Conservation (phyloP, 148 eudicot species). For the Talinum fruticosum region DNA sequence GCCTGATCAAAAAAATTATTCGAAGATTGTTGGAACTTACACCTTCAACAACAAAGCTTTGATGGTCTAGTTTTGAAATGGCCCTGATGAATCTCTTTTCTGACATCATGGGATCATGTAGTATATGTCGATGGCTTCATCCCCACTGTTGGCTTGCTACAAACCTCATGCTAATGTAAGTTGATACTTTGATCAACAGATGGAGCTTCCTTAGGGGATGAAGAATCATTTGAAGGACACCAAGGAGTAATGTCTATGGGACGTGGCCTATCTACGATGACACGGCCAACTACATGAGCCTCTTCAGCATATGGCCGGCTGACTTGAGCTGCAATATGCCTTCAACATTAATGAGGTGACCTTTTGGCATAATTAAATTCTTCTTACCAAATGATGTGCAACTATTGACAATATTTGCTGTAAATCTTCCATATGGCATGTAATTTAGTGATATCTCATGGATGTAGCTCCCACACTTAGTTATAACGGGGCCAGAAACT, state of each 20-base stretch:
- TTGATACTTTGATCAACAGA: conserved; percentile 11
- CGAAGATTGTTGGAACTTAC: background rate
- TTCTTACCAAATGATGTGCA: background rate
- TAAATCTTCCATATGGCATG: background rate
- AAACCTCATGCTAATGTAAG: background rate
- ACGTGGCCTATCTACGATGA: conserved; percentile 83
- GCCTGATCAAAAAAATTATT: no score
- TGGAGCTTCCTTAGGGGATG: conserved; percentile 40
- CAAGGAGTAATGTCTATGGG: conserved; percentile 59
- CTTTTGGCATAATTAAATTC: conserved; percentile 5
- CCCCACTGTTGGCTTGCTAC: background rate
- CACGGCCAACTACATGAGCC: conserved; percentile 68
- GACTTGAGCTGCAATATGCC: background rate
- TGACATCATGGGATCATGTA: no score
- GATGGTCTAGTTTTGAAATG: background rate
- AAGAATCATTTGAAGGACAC: conserved; percentile 51
- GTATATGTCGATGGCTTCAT: no score
- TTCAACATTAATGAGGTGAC: conserved; percentile 6
- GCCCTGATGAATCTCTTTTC: background rate
- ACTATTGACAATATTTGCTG: background rate
- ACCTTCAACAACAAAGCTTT: background rate
- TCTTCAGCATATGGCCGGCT: background rate
- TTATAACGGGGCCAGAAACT: background rate
- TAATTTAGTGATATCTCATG: background rate
- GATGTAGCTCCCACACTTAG: background rate